These are phyloP conservation scores for Conoideocrella luteorostrata DNA, from an alignment of 2,329 filamentous ascomycete species.

Conservation along the genomic window DNA sequence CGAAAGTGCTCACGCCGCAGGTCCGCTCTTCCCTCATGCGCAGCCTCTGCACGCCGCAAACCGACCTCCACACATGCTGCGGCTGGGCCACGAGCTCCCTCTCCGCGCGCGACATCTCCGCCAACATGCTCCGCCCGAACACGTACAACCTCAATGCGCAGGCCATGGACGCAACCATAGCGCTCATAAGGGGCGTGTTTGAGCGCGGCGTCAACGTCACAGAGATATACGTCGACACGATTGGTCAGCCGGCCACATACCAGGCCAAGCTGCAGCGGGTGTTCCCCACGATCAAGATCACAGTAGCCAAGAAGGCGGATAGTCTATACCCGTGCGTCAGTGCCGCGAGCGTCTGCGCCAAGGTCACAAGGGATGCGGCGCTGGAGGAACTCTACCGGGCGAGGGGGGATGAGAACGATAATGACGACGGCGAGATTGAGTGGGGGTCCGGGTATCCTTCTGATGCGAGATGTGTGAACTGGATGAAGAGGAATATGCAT, in stretches of 20 bases:
- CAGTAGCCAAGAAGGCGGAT: constrained; percentile 86
- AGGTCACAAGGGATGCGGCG: constrained; percentile 88
- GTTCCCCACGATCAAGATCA: constrained; percentile 72
- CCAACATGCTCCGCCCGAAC: constrained; percentile 65
- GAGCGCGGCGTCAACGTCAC: constrained; percentile 72
- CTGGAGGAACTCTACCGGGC: constrained; percentile 69
- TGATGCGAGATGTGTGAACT: constrained; percentile 71
- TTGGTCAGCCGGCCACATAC: constrained; percentile 76
- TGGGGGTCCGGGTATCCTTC: constrained; percentile 96
- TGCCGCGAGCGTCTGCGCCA: constrained; percentile 89
- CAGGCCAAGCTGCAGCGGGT: constrained; percentile 77
- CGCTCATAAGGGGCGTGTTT: constrained; percentile 71
- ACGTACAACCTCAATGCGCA: constrained; percentile 92
- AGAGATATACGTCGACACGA: constrained; percentile 93
- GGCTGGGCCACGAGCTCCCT: constrained; percentile 81
- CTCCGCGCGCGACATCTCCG: constrained; percentile 75
- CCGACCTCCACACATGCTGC: constrained; percentile 47
- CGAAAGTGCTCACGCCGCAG: constrained; percentile 79
- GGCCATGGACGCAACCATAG: constrained; percentile 85
- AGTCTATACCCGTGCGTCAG: constrained; percentile 88
- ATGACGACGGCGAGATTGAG: constrained; percentile 29
- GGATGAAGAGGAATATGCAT: constrained; percentile 84
- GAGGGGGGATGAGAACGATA: constrained; percentile 23
- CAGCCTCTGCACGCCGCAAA: constrained; percentile 59
- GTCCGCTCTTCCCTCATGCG: constrained; percentile 67